These are phyloP conservation scores for Phytophthora cactorum DNA, from an alignment of 352 stramenopile genomes.

Conservation along the genomic window DNA sequence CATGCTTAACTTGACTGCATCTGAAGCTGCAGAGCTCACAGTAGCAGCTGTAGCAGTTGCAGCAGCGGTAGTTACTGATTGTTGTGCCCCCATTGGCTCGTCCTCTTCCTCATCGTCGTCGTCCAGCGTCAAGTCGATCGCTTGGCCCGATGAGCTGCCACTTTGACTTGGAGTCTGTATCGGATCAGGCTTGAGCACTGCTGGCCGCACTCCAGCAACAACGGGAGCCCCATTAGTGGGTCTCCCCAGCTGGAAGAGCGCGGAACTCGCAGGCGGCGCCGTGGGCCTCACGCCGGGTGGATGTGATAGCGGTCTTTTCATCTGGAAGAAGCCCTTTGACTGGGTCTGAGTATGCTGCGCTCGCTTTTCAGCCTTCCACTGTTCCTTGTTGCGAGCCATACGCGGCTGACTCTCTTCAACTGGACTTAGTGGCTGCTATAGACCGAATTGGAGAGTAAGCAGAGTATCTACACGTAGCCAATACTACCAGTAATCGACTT, in stretches of 20 bases:
- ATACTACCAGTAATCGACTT: background rate
- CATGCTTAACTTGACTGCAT: slow-evolving; percentile 5
- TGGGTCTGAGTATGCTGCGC: slow-evolving; percentile 21
- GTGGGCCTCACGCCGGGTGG: slow-evolving; percentile 4
- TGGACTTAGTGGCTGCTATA: background rate
- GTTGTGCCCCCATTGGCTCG: slow-evolving; percentile 31
- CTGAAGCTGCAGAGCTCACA: slow-evolving; percentile 12
- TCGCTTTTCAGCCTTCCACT: slow-evolving; percentile 47
- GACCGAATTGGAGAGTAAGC: background rate
- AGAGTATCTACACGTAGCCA: slow-evolving; percentile 17
- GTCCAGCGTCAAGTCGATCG: slow-evolving; percentile 67
- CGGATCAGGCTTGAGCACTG: slow-evolving; percentile 19
- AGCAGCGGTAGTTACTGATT: slow-evolving; percentile 1
- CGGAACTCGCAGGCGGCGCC: slow-evolving; percentile 7
- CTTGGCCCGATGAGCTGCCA: slow-evolving; percentile 6
- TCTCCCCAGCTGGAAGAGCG: slow-evolving; percentile 22
- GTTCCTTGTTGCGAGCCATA: slow-evolving; percentile 47
- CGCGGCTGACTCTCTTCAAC: slow-evolving; percentile 3
- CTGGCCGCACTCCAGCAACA: background rate
- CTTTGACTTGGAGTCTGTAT: slow-evolving; percentile 14
- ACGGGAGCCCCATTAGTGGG: slow-evolving; percentile 1
- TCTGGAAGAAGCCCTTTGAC: slow-evolving; percentile 19
- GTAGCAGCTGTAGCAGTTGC: background rate
- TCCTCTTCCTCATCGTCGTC: slow-evolving; percentile 67
- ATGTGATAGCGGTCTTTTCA: slow-evolving; percentile 6